Conservation (phyloP, 768 basidiomycete species). For the Steccherinum ochraceum region DNA sequence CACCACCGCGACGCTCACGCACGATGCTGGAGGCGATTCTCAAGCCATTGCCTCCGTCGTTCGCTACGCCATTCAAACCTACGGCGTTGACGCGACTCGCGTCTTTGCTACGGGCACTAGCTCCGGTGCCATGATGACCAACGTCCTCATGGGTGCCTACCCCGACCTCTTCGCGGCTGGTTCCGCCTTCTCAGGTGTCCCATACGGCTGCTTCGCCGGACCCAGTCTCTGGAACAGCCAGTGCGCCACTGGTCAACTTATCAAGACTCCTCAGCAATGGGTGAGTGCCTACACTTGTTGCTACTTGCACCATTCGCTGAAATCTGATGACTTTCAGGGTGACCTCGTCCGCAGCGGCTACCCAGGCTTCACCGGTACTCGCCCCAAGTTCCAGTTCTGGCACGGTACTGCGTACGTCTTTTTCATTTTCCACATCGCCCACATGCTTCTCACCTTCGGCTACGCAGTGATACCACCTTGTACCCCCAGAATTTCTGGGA, state of each 20-base stretch:
- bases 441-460: background rate
- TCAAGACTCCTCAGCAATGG: conserved; percentile 41
- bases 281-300: conserved; percentile 10
- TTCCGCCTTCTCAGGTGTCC: conserved; percentile 44
- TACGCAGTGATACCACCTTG: conserved; percentile 43
- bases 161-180: conserved; percentile 48
- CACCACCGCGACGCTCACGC: conserved; percentile 43
- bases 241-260: conserved; percentile 38
- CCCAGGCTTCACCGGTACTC: conserved; percentile 45
- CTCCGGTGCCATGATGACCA: conserved; percentile 58
- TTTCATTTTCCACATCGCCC: background rate
- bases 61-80: conserved; percentile 42
- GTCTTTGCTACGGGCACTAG: conserved; percentile 48
- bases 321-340: conserved; percentile 23
- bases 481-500: conserved; percentile 44
- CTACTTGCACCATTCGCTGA: background rate
- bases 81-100: conserved; percentile 35
- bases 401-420: conserved; percentile 38
- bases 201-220: conserved; percentile 48
- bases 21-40: conserved; percentile 51
- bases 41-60: conserved; percentile 42
- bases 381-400: conserved; percentile 48
- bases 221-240: conserved; percentile 39
- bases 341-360: conserved; percentile 39
- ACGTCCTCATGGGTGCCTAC: conserved; percentile 47